These are phyloP conservation scores for Scutellaria minor DNA, from an alignment of 257 asterid species.

Conservation along the genomic window DNA sequence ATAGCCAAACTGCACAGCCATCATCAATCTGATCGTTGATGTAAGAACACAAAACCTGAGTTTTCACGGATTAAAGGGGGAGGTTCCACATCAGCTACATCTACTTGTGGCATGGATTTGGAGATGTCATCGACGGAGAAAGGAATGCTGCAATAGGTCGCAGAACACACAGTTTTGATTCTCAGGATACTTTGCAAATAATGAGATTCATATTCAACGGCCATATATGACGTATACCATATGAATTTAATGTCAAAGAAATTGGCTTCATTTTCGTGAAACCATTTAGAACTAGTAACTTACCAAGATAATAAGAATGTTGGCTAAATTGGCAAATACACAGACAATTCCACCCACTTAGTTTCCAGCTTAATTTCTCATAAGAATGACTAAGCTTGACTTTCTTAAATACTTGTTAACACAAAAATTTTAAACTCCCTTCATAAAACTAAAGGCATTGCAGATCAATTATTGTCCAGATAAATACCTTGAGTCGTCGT, in stretches of 20 bases:
- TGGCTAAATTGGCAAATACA: background rate
- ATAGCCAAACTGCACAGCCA: slow-evolving; percentile 30
- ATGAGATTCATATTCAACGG: background rate
- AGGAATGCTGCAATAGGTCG: slow-evolving; percentile 74
- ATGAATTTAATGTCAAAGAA: slow-evolving; percentile 9
- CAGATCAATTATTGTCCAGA: background rate
- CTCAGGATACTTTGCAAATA: background rate
- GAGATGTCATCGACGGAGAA: slow-evolving; percentile 97
- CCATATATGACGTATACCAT: background rate
- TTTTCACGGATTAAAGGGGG: slow-evolving; percentile 94
- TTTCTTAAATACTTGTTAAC: background rate
- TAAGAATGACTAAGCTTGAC: background rate
- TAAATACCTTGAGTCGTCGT: slow-evolving; percentile 82
- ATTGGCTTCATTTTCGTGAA: background rate
- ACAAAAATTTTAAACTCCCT: background rate
- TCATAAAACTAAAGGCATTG: background rate
- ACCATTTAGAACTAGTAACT: background rate
- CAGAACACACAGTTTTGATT: slow-evolving; percentile 6
- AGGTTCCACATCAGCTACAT: slow-evolving; percentile 80
- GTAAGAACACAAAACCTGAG: slow-evolving; percentile 86
- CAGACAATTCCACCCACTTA: slow-evolving; percentile 2
- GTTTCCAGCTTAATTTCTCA: slow-evolving; percentile 3
- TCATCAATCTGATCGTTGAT: slow-evolving; percentile 66
- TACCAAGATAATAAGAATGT: background rate
- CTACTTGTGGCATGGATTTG: slow-evolving; percentile 80